Percentiles rank a stretch among this genome's conserved stretches.
Evolutionary conservation across 176 grass and related monocot species (phyloP).

Genomic region (Eleusine coracana): DNA sequence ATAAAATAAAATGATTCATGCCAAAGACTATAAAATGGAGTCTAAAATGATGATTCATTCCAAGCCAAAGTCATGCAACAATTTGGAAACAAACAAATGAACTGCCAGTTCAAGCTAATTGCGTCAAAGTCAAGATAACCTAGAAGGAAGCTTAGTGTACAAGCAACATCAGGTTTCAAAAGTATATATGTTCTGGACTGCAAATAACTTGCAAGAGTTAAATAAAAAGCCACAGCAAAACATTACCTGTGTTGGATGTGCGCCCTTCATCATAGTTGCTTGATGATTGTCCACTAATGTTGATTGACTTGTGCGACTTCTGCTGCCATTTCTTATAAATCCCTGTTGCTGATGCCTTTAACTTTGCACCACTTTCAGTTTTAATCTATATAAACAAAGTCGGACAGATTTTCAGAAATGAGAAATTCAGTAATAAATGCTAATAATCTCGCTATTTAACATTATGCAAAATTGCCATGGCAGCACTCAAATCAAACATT

Average conservation of each 20-base stretch:
- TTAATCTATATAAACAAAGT: constrained; percentile 62
- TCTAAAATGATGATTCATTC: background rate
- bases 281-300: constrained; percentile 55
- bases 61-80: background rate
- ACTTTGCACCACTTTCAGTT: constrained; percentile 70
- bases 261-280: constrained; percentile 38
- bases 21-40: too few relatives aligned
- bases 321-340: constrained; percentile 94
- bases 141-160: background rate
- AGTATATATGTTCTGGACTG: background rate
- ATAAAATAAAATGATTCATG: constrained; percentile 10
- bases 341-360: constrained; percentile 71
- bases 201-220: constrained; percentile 2
- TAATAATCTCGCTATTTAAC: background rate
- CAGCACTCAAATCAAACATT: too few relatives aligned
- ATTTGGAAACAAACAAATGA: background rate
- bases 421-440: background rate
- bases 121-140: background rate
- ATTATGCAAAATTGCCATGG: too few relatives aligned
- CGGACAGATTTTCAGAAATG: background rate
- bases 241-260: constrained; percentile 47
- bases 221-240: constrained; percentile 13
- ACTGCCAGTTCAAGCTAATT: background rate
- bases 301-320: constrained; percentile 70
- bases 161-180: background rate